Base-by-base conservation (phyloP, 2,329 filamentous ascomycete species). In the Talaromyces sp. region DNA sequence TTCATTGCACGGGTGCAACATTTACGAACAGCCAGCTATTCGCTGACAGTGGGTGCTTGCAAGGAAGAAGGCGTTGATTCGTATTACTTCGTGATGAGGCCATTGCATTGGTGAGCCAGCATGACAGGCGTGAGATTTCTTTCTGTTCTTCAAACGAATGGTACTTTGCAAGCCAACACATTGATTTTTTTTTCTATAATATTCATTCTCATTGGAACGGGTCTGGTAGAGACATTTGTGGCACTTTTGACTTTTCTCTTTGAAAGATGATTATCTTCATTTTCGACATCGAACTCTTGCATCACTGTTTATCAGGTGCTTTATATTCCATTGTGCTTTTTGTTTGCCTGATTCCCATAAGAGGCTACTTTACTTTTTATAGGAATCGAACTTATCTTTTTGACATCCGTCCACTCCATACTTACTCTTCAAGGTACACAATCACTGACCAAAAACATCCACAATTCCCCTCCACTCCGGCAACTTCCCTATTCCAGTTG, bases 11-110 rank as follows among this genome's bases (percentile, higher is more conserved):
- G 43, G 50, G 52, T 67, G 54, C 65, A 64, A 52, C 48, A 62
- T 50, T 62, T 33, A 59, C 48, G 37, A 62, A 59, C 43, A 56
- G 60, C 47, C n/a, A 62, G 43, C 64, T 31, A 58, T 41, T 50
- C 59, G 54, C 62, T 41, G 33, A 62, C 19, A 65, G 58, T 41
- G 43, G 54, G 35, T 65, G 48, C 59, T 62, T 59, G 54, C 60
- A 65, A 58, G 45, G 60, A 48, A 65, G 52, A 65, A 62, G 64
- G 64, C 64, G 64, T 65, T 65, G 61, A 60, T 65, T 65, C 61
- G 37, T 62, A 65, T 62, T 59, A 65, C 43, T 65, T 57, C 56
- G 50, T 56, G 45, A 59, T 43, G 60, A 59, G 48, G 59, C 52
- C 60, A 62, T 65, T 62, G 60, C 64, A 62, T 65, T 62, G 63